Evolutionary conservation across 2,329 filamentous ascomycete genomes (phyloP).

Genomic region (Penicillium sp.): DNA sequence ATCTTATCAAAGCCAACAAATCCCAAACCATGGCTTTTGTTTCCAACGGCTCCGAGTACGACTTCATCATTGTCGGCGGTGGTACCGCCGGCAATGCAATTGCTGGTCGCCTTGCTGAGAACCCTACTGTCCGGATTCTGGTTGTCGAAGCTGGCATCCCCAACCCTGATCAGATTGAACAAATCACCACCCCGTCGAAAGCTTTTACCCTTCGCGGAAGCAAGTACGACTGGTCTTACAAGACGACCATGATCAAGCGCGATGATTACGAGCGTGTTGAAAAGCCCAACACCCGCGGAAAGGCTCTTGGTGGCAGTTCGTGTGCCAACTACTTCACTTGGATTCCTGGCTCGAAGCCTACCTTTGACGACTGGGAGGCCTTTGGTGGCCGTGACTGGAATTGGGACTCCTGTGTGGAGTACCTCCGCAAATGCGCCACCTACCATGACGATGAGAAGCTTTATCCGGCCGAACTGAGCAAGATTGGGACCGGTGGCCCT

Average conservation of each 20-base stretch:
- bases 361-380: slow-evolving; percentile 51
- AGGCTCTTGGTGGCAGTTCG: slow-evolving; percentile 57
- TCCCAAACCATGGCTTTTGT: slow-evolving; percentile 1
- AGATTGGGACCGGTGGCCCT: slow-evolving; percentile 52
- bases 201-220: slow-evolving; percentile 56
- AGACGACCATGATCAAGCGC: slow-evolving; percentile 58
- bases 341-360: slow-evolving; percentile 56
- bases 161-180: slow-evolving; percentile 48
- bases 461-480: slow-evolving; percentile 44
- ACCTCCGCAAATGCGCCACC: slow-evolving; percentile 53
- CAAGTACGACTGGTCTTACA: slow-evolving; percentile 60
- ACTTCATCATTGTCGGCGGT: slow-evolving; percentile 29
- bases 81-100: slow-evolving; percentile 50
- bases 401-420: slow-evolving; percentile 50
- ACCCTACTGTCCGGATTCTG: slow-evolving; percentile 37
- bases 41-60: slow-evolving; percentile 11
- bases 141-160: slow-evolving; percentile 27
- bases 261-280: slow-evolving; percentile 59
- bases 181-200: slow-evolving; percentile 55
- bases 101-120: slow-evolving; percentile 51
- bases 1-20: background rate
- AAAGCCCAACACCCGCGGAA: slow-evolving; percentile 61
- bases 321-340: slow-evolving; percentile 63
- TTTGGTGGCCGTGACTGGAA: slow-evolving; percentile 51
- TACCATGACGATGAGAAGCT: slow-evolving; percentile 54